Evolutionary conservation across 208 protist genomes (phyloP).

Genomic region (Paratrypanosoma confusum): DNA sequence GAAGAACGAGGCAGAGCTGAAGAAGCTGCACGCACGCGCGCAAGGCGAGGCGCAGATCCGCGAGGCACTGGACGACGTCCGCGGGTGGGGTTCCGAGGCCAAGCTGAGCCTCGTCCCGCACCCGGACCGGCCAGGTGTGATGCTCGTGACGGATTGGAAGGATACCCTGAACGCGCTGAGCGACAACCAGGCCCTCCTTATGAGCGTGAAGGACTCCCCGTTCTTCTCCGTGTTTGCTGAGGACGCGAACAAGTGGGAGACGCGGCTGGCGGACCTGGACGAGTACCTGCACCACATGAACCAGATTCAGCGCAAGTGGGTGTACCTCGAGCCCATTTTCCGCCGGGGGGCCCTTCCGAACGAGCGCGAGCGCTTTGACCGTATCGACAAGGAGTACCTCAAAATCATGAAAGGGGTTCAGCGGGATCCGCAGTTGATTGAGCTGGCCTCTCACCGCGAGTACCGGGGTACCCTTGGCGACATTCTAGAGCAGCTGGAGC

Average conservation of each 20-base stretch:
- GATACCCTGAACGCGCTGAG: conserved; percentile 90
- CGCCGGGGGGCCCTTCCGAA: conserved; percentile 91
- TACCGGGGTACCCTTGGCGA: conserved; percentile 72
- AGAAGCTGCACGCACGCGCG: conserved; percentile 89
- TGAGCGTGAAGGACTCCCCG: conserved; percentile 95
- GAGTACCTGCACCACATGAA: conserved; percentile 90
- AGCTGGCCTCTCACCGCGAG: conserved; percentile 68
- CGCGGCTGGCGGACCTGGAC: conserved; percentile 85
- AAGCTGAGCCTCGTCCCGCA: conserved; percentile 76
- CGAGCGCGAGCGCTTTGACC: conserved; percentile 92
- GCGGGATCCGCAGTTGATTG: conserved; percentile 73
- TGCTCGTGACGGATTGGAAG: conserved; percentile 97
- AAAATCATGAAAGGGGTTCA: conserved; percentile 85
- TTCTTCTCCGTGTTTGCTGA: conserved; percentile 91
- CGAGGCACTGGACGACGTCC: conserved; percentile 93
- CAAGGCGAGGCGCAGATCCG: conserved; percentile 94
- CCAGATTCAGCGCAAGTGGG: conserved; percentile 97
- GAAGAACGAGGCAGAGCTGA: conserved; percentile 70
- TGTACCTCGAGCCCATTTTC: conserved; percentile 99
- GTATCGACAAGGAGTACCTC: conserved; percentile 92
- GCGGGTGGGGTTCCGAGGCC: conserved; percentile 83
- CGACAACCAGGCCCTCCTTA: conserved; percentile 93
- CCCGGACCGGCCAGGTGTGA: conserved; percentile 57
- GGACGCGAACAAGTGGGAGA: conserved; percentile 87
- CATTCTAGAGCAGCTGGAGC: conserved; percentile 94